Percentiles rank a stretch among this genome's conserved stretches.
Evolutionary conservation across 78 protist genomes (phyloP).

Genomic region (Emiliania huxleyi): DNA sequence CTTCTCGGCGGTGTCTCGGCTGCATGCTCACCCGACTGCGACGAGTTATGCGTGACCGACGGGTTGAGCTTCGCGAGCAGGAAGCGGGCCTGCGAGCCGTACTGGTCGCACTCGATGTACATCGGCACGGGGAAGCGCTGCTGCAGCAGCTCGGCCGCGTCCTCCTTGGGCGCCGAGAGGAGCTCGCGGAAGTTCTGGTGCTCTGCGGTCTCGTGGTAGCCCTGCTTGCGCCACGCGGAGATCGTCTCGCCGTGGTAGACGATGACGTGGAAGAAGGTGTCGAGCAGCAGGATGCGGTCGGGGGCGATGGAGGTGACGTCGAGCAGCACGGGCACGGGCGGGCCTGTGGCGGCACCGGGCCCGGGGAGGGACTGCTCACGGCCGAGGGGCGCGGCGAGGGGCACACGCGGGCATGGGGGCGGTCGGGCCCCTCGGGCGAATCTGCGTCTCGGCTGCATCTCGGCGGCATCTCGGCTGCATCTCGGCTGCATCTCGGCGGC

Average conservation of each 20-base stretch:
- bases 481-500: too few relatives aligned
- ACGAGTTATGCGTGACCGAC: conserved; percentile 72
- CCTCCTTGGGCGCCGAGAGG: conserved; percentile 76
- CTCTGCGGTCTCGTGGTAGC: conserved; percentile 69
- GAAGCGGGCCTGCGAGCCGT: conserved; percentile 85
- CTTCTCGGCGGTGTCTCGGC: too few relatives aligned
- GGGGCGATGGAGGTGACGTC: conserved; percentile 67
- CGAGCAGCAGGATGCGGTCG: conserved; percentile 90
- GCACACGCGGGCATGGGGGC: background rate
- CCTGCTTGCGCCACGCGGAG: conserved; percentile 84
- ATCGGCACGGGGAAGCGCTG: conserved; percentile 20
- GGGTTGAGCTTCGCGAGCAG: conserved; percentile 86
- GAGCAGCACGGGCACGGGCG: conserved; percentile 80
- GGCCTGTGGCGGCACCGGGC: too few relatives aligned
- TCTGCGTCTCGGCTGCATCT: conserved; percentile 11
- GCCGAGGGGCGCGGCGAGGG: background rate
- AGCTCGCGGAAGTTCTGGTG: conserved; percentile 71
- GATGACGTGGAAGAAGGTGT: conserved; percentile 92
- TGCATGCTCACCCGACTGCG: too few relatives aligned
- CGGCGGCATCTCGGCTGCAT: too few relatives aligned
- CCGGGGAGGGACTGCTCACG: background rate
- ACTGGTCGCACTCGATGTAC: conserved; percentile 82
- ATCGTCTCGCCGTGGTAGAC: conserved; percentile 92
- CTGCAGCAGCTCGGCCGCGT: conserved; percentile 43
- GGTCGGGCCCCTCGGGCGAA: too few relatives aligned